Evolutionary conservation across 1,284 basidiomycete genomes (phyloP).

Genomic region (Golubevia pallescens): DNA sequence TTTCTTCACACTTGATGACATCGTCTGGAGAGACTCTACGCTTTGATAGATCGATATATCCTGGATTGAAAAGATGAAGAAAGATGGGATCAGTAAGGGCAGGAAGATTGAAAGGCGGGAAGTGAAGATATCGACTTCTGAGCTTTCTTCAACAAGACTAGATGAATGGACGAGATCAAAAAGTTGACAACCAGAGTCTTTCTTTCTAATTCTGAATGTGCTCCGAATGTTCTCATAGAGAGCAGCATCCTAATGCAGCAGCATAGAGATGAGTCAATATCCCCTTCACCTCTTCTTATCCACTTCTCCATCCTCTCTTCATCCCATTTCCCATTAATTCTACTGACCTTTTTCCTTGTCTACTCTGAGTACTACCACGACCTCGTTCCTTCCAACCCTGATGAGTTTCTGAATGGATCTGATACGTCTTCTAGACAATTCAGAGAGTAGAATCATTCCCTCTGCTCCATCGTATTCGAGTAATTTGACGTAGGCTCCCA

Average conservation of each 20-base stretch:
- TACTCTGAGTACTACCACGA: conserved; percentile 95
- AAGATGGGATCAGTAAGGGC: too few species aligned
- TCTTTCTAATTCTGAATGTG: too few species aligned
- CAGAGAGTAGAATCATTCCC: conserved; percentile 98
- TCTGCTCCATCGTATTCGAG: conserved; percentile 99
- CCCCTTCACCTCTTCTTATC: too few species aligned
- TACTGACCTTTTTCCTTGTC: conserved; percentile 97
- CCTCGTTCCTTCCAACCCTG: conserved; percentile 95
- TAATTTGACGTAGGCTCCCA: conserved; percentile 99
- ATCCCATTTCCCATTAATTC: too few species aligned
- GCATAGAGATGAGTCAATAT: too few species aligned
- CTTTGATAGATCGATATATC: conserved; percentile 99
- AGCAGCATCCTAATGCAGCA: too few species aligned
- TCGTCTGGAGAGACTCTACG: conserved; percentile 98
- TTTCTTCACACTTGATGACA: conserved; percentile 96
- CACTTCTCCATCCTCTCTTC: too few species aligned
- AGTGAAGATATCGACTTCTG: neutral
- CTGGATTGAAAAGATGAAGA: conserved; percentile 67
- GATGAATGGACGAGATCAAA: too few species aligned
- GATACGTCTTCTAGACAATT: conserved; percentile 94
- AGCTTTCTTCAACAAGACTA: too few species aligned
- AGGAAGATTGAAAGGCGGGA: neutral
- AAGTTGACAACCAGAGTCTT: too few species aligned
- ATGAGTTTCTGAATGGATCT: conserved; percentile 98
- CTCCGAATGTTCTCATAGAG: too few species aligned